These are phyloP conservation scores for Teunomyces kruisii DNA, from an alignment of 805 yeast species.

Conservation along the genomic window DNA sequence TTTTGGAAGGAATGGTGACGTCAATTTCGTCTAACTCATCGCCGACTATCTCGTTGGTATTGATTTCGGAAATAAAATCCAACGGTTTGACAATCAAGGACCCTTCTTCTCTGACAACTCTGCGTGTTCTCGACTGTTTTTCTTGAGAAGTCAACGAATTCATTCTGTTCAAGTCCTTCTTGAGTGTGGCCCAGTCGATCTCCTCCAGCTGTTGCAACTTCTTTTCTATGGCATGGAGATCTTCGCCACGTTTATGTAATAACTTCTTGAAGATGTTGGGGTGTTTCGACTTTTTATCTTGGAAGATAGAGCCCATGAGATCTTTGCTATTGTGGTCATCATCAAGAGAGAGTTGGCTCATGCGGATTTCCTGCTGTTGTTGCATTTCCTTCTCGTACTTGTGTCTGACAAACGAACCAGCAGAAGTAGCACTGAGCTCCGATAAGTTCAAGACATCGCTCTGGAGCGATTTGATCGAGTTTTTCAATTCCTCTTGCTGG, in stretches of 20 bases:
- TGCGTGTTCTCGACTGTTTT: conserved; percentile 64
- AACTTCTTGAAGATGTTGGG: conserved; percentile 48
- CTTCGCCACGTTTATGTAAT: conserved; percentile 32
- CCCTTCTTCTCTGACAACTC: conserved; percentile 44
- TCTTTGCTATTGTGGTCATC: conserved; percentile 21
- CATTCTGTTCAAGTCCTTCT: conserved; percentile 41
- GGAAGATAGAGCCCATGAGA: conserved; percentile 42
- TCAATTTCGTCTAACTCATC: conserved; percentile 12
- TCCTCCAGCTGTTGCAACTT: conserved; percentile 30
- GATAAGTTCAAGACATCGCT: conserved; percentile 51
- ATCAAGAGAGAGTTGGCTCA: conserved; percentile 21
- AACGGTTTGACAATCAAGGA: conserved; percentile 42
- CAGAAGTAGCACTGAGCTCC: conserved; percentile 85
- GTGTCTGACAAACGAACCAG: conserved; percentile 81
- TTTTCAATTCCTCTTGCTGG: conserved; percentile 39
- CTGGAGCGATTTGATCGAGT: conserved; percentile 42
- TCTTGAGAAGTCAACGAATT: conserved; percentile 44
- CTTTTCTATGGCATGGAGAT: conserved; percentile 30
- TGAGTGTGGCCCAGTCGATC: conserved; percentile 41
- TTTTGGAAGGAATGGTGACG: conserved; percentile 13
- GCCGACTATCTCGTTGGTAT: conserved; percentile 35
- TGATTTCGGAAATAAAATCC: conserved; percentile 42
- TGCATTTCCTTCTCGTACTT: conserved; percentile 45
- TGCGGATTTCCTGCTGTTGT: conserved; percentile 19
- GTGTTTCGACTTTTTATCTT: conserved; percentile 38